Evolutionary conservation across 2,329 filamentous ascomycete genomes (phyloP), one percentile per base, ranked within the genome.

Genomic region (Alternaria rosae): DNA sequence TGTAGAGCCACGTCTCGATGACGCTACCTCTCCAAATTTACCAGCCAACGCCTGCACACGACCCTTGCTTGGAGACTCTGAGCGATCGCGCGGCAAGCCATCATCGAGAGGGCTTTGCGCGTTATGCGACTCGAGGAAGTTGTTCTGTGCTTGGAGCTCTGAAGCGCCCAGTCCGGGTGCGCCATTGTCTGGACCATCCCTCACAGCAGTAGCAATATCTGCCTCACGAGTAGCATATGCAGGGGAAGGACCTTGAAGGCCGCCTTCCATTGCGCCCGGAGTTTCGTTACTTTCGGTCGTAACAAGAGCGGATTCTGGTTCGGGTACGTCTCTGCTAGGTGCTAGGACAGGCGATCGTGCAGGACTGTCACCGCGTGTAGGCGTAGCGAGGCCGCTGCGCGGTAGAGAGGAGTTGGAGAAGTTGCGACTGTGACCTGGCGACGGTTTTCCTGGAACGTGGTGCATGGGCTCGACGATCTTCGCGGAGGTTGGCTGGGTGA

Each of bases 341-440:
- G 83, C 83, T 32, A 90, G 71, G 21, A 82, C 80, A 5, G 88
- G 87, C 30, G 83, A 85, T 50, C 85, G 85, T n/a, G 87, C 88
- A 30, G 88, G 88, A 59, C 87, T 89, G 59, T 88, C 88, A 44
- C 83, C 84, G 17, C 83, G 82, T 62, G 83, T 86, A 5, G 88
- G 88, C 35, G 87, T 84, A 59, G 85, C 86, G 54, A 89, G 73
- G 69, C 87, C 85, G 47, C 86, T 84, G 54, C 86, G 83, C 23
- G 66, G 70, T 66, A 77, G 75, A 35, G 81, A 77, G 21, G 76
- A 73, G 51, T 64, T 74, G 12, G 78, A 82, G n/a, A 74, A 59
- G 58, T 80, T 79, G 54, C 80, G 78, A 38, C 76, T 78, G 62
- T 82, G 82, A 35, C 70, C 70, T 8, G 79, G 76, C 6, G 78